Evolutionary conservation across 257 asterid species (phyloP), one percentile per base, ranked within the genome.

Genomic region (Lycium barbarum): DNA sequence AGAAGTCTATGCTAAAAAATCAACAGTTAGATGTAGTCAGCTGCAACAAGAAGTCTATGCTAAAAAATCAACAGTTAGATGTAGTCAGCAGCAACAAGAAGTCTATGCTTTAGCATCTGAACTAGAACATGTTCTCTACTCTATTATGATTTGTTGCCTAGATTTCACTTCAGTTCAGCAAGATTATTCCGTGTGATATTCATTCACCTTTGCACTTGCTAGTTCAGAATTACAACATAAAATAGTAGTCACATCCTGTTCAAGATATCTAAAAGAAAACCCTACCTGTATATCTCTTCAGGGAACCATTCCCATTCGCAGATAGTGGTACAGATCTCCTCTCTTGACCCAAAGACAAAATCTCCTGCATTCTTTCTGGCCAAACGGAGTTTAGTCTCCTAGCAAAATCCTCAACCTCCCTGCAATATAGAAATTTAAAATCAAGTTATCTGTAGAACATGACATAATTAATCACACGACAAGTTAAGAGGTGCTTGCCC

Each of bases 381-480:
- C 99, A 96, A 87, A 90, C 94, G n/a, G 99, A 92, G 86, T 93
- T 95, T 85, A 97, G 88, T 90, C 97, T 92, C 89, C 99, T 91
- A 36, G 98, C 99, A 76, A 97, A 97, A 89, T 95, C 99, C 86
- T 93, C 99, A 81, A 97, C 99, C 91, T 97, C 99, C 95, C 99
- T 97, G 80, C 15, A 15, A 26, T 51, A 49, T 26, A 51, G 63
- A 76, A 76, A 76, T 17, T 26, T 14, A 51, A 51, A 90, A 83
- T 86, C 86, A 88, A 85, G 82, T 79, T 71, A 76, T 49, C 63
- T 76, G 43, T 26, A 76, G 82, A 13, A 76, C 22, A 76, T 53
- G 82, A 3, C 63, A 51, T 51, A 76, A 49, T 33, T 51, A 76
- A 76, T 26, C 5, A 14, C 43, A 51, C 26, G 26, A 26, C 63